Evolutionary conservation across 257 asterid genomes (phyloP), one percentile per base, ranked within the genome.

Genomic region (Fraxinus quadrangulata): DNA sequence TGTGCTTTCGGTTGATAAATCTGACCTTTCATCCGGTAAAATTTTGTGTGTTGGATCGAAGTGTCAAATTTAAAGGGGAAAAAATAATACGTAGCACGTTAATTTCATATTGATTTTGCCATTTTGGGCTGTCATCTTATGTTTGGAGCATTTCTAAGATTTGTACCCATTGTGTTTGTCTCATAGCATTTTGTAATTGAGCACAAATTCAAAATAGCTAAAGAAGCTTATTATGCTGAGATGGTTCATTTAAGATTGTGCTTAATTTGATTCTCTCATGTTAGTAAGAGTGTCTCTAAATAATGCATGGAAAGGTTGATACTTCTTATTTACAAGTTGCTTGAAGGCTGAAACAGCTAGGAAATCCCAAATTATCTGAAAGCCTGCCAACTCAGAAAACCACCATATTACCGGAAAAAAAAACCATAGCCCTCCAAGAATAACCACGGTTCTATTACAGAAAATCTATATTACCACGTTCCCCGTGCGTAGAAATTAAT

Each of bases 1-100:
- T n/a, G 63, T 6, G 74, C 70, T 75, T 54, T 75, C 69, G 45
- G 26, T 61, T 75, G 71, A 75, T 33, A 49, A 4, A 70, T 75
- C 56, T 69, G 19, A 69, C 26, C 40, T 56, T 74, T 63, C 59
- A 36, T 67, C 21, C 33, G 67, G 77, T 70, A n/a, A 49, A 4
- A 47, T 61, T 77, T 40, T 3, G 19, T 42, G 24, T 19, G 30
- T 36, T 36, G 56, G 24, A 54, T 54, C 17, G 47, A 70, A 66
- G 21, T 74, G 73, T 74, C 34, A 56, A 5, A 28, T 65, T n/a
- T 17, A 77, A 24, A 34, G 2, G 42, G 11, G 30, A 26, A 0
- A 45, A 54, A 70, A 42, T 49, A 33, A n/a, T 68, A 40, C 39
- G 30, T 14, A 5, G 67, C 66, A 54, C 65, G 1, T 72, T 56